phyloP scores from a whole-genome alignment of 495 filamentous ascomycete genomes.

The Tuber magnatum region DNA sequence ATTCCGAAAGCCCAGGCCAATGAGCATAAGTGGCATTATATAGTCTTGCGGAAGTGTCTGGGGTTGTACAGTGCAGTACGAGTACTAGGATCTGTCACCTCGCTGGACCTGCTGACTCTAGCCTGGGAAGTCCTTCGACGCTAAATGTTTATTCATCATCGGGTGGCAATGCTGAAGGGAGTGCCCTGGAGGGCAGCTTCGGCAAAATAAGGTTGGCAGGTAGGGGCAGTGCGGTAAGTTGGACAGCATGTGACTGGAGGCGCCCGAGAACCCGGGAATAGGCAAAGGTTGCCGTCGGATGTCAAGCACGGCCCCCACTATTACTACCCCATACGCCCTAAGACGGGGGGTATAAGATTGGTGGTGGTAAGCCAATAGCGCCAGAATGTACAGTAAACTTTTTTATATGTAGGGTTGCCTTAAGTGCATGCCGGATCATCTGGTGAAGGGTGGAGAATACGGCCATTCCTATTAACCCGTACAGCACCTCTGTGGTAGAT shows the following conservation, averaged over 20 bases:
- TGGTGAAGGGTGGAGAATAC: background rate
- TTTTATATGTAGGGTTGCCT: background rate
- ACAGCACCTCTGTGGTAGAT: background rate
- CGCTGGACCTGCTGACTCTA: too few species aligned
- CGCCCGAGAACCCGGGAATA: background rate
- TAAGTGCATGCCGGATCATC: background rate
- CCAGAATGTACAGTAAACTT: too few species aligned
- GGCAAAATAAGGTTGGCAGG: background rate
- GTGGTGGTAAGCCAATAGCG: too few species aligned
- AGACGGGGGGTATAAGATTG: background rate
- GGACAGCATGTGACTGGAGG: background rate
- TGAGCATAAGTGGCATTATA: too few species aligned
- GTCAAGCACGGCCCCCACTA: background rate
- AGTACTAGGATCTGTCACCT: too few species aligned
- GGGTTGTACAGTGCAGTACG: rapidly evolving
- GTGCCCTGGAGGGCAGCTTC: too few species aligned
- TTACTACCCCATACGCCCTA: background rate
- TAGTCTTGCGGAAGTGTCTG: too few species aligned
- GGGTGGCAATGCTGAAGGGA: too few species aligned
- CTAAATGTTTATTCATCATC: too few species aligned
- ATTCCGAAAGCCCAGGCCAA: too few species aligned
- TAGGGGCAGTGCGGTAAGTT: background rate
- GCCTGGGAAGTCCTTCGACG: too few species aligned
- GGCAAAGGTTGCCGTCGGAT: too few species aligned
- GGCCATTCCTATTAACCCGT: background rate